Percentiles rank a stretch among this genome's conserved stretches.
Evolutionary conservation across 1,139 yeast genomes (phyloP).

Genomic region (Geotrichum europaeum): DNA sequence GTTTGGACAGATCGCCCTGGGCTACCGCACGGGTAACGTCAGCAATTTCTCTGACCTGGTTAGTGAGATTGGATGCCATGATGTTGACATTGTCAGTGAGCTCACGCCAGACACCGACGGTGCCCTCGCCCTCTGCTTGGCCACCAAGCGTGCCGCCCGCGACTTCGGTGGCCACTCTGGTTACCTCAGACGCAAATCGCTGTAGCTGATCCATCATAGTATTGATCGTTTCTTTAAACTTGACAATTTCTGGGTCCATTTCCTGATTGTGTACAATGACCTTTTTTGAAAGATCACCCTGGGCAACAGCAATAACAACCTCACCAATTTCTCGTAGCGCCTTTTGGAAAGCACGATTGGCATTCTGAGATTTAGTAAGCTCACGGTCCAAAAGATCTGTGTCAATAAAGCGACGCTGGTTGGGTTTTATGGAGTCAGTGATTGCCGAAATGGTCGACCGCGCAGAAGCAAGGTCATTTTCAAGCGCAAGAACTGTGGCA

Average conservation of each 20-base stretch:
- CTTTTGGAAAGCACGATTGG: constrained; percentile 69
- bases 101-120: constrained; percentile 82
- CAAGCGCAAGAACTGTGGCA: constrained; percentile 36
- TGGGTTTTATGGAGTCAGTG: constrained; percentile 35
- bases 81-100: constrained; percentile 79
- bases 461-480: constrained; percentile 35
- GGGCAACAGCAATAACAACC: constrained; percentile 76
- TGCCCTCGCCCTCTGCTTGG: constrained; percentile 75
- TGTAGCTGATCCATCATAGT: constrained; percentile 86
- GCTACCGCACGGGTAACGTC: constrained; percentile 85
- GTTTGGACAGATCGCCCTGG: constrained; percentile 67
- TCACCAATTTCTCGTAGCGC: constrained; percentile 76
- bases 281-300: constrained; percentile 76
- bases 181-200: constrained; percentile 74
- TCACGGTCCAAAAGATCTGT: constrained; percentile 36
- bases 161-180: constrained; percentile 81
- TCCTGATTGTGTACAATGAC: constrained; percentile 68
- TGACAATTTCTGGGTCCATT: constrained; percentile 63
- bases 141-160: constrained; percentile 89
- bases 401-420: constrained; percentile 31
- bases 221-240: constrained; percentile 74
- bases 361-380: constrained; percentile 51
- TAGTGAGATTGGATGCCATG: constrained; percentile 80
- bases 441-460: constrained; percentile 34
- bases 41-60: constrained; percentile 80